Evolutionary conservation across 176 grass and related monocot species (phyloP), one percentile per base, ranked within the genome.

Genomic region (Avena eriantha): DNA sequence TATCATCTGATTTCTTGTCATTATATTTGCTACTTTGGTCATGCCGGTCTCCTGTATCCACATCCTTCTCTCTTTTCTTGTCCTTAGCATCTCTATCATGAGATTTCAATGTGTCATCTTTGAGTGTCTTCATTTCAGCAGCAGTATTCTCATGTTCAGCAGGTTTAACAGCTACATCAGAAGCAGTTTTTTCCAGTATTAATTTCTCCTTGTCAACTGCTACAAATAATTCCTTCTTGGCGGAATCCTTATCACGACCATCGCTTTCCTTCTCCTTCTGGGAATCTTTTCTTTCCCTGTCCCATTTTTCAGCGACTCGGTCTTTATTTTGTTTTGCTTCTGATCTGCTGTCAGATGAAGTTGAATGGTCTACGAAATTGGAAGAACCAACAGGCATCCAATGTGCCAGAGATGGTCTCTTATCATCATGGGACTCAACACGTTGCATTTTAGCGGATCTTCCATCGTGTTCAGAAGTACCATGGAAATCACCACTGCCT

Each of bases 341-440:
- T 88, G 90, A 79, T 82, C 73, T 95, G 82, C 48, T 91, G 50
- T 93, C 87, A 81, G 89, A 89, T 71, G 87, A 79, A 31, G 76
- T 73, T 13, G 80, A 51, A 65, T 92, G 86, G 16, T 90, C 88
- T 19, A 69, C 60, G 65, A 82, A 88, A 83, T 64, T 83, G 36
- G 88, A 74, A 21, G 90, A 84, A 46, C 85, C 23, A 86, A 71
- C 22, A 84, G 94, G 83, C 79, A 85, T 55, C 76, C 80, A 63
- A 92, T 88, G 83, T 14, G 71, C n/a, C 45, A 90, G 51, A 78
- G 89, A 81, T 83, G 79, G 63, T 57, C 94, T 92, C 88, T 92
- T 96, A 79, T 96, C 97, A 79, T 98, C 97, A 76, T 88, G 93
- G 51, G 87, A 54, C 65, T 98, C 97, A 85, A 90, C 29, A 15